phyloP scores from a whole-genome alignment of 768 basidiomycete genomes.

The Termitomyces sp. region DNA sequence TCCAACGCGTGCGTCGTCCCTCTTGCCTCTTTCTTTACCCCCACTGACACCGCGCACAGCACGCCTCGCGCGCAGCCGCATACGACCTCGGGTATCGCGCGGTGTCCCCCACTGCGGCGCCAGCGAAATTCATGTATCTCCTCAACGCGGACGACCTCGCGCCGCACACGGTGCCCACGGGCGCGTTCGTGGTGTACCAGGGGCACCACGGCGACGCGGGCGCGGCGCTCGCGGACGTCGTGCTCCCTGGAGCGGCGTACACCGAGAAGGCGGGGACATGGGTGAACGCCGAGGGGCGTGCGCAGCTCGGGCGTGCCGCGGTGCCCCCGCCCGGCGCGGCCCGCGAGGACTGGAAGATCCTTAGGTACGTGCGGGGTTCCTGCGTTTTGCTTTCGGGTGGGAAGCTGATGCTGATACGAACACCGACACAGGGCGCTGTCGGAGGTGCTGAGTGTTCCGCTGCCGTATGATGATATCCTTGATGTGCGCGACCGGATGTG shows the following conservation, averaged over 20 bases:
- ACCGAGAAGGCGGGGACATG: slow-evolving; percentile 88
- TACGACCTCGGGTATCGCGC: slow-evolving; percentile 91
- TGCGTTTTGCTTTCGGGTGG: too few relatives aligned
- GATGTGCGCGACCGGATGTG: slow-evolving; percentile 88
- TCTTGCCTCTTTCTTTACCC: neutral
- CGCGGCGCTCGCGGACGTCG: slow-evolving; percentile 96
- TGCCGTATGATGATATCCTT: slow-evolving; percentile 88
- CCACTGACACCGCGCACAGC: slow-evolving; percentile 32
- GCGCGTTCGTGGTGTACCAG: slow-evolving; percentile 98
- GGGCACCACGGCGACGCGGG: slow-evolving; percentile 98
- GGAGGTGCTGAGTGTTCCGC: slow-evolving; percentile 71
- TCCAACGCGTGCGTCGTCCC: slow-evolving; percentile 65
- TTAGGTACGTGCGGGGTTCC: slow-evolving; percentile 55
- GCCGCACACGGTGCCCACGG: slow-evolving; percentile 83
- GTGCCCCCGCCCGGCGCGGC: slow-evolving; percentile 94
- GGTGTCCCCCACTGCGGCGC: slow-evolving; percentile 66
- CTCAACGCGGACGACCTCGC: slow-evolving; percentile 94
- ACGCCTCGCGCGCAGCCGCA: slow-evolving; percentile 74
- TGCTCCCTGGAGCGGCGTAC: slow-evolving; percentile 88
- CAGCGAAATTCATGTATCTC: slow-evolving; percentile 96
- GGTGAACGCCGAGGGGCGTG: slow-evolving; percentile 95
- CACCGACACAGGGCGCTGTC: slow-evolving; percentile 64
- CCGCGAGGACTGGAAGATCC: slow-evolving; percentile 96
- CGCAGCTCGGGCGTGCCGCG: slow-evolving; percentile 86
- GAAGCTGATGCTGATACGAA: neutral